Evolutionary conservation across 2,329 filamentous ascomycete genomes (phyloP), one percentile per base, ranked within the genome.

Genomic region (Talaromyces verruculosus): DNA sequence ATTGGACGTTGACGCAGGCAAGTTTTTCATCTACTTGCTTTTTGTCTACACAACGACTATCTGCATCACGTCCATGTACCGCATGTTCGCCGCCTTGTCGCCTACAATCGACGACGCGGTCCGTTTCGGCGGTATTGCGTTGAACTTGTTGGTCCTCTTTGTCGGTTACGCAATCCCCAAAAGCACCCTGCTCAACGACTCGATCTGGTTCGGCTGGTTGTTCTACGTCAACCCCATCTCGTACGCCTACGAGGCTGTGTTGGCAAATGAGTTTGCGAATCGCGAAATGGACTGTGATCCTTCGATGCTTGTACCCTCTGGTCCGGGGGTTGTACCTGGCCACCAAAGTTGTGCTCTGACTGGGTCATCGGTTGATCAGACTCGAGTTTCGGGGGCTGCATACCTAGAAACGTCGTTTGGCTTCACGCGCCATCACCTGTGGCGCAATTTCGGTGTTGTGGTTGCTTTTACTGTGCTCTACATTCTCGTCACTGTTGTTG

Each of bases 391-490:
- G 37, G 88, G 88, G 39, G 73, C 80, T 1, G 77, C 78, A 25
- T 91, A 89, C 70, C 73, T 89, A 1, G 70, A 78, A 10, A 80
- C 81, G 0, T 82, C 82, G 7, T 90, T 85, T 75, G 79, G 83
- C 53, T 89, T 88, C 69, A 82, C 82, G 0, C 79, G 86, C 19
- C 78, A 77, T 30, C 82, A 90, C 71, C 76, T 89, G 0, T 90
- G 88, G 82, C 87, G 91, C 3, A 93, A 94, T 74, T 92, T 91
- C 72, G 91, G 89, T 37, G 88, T 93, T 3, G 78, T 95, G 1
- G 87, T 93, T 70, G 91, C 89, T 0, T 95, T 92, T 69, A 85
- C 87, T 0, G 82, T 91, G 0, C 83, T 92, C 5, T 96, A 94
- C 72, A 85, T 96, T 13, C 69, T 88, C 11, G 77, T 94, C 35